phyloP scores from a whole-genome alignment of 805 yeast species.

The Spencermartinsiella europaea region DNA sequence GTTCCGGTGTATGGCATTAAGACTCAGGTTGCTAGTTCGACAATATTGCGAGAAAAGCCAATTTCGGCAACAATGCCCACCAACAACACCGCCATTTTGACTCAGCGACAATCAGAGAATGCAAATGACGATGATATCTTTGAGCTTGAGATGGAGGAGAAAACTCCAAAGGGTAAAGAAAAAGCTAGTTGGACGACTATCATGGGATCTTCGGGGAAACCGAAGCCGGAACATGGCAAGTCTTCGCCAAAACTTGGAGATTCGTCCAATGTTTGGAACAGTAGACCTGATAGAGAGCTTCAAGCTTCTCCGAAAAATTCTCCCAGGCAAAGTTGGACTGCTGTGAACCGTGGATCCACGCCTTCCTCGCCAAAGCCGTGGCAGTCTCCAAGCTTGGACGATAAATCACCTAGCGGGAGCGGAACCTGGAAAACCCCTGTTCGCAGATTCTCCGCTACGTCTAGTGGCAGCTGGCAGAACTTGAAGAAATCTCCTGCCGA shows the following conservation, averaged over 20 bases:
- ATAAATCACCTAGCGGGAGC: background rate
- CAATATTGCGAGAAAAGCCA: background rate
- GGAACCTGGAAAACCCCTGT: constrained; percentile 1
- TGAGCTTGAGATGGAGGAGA: constrained; percentile 6
- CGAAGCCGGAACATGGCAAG: background rate
- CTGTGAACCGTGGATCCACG: background rate
- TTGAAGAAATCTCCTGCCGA: background rate
- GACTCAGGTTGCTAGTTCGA: background rate
- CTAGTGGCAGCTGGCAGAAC: background rate
- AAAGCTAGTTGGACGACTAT: background rate
- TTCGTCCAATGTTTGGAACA: background rate
- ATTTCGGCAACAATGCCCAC: background rate
- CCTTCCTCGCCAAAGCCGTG: background rate
- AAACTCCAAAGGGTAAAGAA: background rate
- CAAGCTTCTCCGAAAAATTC: background rate
- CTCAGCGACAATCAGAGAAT: too few species aligned
- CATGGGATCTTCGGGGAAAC: background rate
- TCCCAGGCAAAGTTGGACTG: background rate
- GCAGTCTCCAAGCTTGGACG: background rate
- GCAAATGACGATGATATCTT: constrained; percentile 4
- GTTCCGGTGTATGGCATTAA: constrained; percentile 18
- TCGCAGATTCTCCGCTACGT: background rate
- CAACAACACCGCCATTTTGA: too few species aligned
- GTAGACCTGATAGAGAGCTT: background rate
- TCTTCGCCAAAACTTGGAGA: background rate